Evolutionary conservation across 2,329 filamentous ascomycete species (phyloP).

Genomic region (Metarhizium robertsii): DNA sequence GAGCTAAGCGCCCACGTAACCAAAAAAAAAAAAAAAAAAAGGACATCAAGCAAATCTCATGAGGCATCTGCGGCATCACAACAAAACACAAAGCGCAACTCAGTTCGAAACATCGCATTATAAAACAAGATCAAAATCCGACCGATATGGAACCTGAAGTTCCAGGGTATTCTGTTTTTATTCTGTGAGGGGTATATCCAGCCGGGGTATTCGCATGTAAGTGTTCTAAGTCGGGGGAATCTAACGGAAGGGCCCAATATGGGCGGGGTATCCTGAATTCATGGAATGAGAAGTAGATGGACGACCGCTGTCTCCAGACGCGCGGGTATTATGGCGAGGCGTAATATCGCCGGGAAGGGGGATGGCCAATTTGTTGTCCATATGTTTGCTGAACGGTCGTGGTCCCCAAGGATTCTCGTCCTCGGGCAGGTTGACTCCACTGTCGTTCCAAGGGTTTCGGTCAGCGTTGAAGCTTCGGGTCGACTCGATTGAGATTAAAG

Average conservation of each 20-base stretch:
- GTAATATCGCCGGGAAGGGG: constrained; percentile 72
- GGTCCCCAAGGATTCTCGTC: constrained; percentile 64
- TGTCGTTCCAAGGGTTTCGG: constrained; percentile 97
- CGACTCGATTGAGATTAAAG: constrained; percentile 90
- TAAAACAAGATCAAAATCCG: background rate
- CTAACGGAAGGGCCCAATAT: constrained; percentile 86
- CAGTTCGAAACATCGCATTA: background rate
- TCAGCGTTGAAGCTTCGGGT: constrained; percentile 84
- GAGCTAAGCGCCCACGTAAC: constrained; percentile 13
- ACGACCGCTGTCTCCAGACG: constrained; percentile 83
- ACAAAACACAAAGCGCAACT: constrained; percentile 9
- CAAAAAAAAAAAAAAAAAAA: constrained; percentile 12
- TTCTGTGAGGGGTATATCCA: constrained; percentile 53
- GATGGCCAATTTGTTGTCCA: constrained; percentile 52
- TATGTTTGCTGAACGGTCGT: constrained; percentile 56
- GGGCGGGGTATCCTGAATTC: constrained; percentile 91
- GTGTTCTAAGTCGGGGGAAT: constrained; percentile 36
- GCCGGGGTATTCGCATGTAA: constrained; percentile 49
- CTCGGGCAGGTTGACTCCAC: constrained; percentile 86
- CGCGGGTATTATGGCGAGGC: constrained; percentile 72
- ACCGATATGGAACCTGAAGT: constrained; percentile 12
- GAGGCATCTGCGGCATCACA: constrained; percentile 4
- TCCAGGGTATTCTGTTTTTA: constrained; percentile 44
- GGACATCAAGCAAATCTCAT: constrained; percentile 7
- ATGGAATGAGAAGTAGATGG: constrained; percentile 93